A percentile compares a stretch with the other conserved stretches of the same genome.
Conservation (phyloP, 768 basidiomycete genomes). For the Pleurotus citrinopileatus region DNA sequence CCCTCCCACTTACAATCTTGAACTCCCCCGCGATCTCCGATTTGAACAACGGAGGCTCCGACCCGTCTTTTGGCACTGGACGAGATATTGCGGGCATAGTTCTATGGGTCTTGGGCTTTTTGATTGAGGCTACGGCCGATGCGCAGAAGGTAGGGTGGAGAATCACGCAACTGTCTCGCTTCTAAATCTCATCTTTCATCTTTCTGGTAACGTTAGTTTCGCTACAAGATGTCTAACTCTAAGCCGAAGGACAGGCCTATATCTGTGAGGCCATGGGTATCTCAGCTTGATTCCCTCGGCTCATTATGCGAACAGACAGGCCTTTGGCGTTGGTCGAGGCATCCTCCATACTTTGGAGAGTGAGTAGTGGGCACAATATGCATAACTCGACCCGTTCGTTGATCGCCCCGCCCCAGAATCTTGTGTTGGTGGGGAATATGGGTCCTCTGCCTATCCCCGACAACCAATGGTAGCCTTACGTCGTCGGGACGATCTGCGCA, state of each 20-base stretch:
- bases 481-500: slow-evolving; percentile 49
- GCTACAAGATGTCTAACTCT: slow-evolving; percentile 47
- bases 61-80: slow-evolving; percentile 57
- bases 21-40: slow-evolving; percentile 68
- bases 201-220: slow-evolving; percentile 29
- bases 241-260: slow-evolving; percentile 48
- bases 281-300: not conserved
- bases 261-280: slow-evolving; percentile 27
- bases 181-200: not conserved
- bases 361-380: slow-evolving; percentile 28
- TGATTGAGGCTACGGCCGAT: slow-evolving; percentile 56
- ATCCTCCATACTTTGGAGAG: slow-evolving; percentile 76
- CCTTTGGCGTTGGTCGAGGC: slow-evolving; percentile 56
- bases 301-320: slow-evolving; percentile 32
- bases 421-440: slow-evolving; percentile 69
- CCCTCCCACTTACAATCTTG: slow-evolving; percentile 60
- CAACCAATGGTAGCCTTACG: slow-evolving; percentile 40
- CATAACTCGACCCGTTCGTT: slow-evolving; percentile 13
- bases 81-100: slow-evolving; percentile 64
- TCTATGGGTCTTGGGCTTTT: slow-evolving; percentile 56
- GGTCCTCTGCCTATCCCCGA: slow-evolving; percentile 57
- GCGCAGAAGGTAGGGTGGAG: slow-evolving; percentile 61
- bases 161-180: not conserved
- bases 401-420: slow-evolving; percentile 31
- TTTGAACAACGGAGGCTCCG: slow-evolving; percentile 35